phyloP scores from a whole-genome alignment of 495 filamentous ascomycete genomes.

The Hypoxylon rickii region DNA sequence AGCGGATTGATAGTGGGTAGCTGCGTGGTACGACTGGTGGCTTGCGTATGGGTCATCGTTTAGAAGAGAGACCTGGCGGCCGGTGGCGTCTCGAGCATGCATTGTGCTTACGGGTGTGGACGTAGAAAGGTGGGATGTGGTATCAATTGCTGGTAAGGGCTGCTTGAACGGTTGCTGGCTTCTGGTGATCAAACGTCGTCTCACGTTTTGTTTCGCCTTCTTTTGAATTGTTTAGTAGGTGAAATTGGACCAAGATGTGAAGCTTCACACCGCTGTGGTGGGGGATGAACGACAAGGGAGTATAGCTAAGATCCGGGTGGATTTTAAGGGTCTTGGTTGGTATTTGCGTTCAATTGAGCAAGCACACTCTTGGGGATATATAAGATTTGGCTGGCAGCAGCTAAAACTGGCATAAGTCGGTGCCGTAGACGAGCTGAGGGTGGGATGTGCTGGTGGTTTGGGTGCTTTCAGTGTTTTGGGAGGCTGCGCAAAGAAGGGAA shows the following conservation, averaged over 20 bases:
- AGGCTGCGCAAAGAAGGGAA: neutral
- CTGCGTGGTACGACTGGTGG: constrained; percentile 36
- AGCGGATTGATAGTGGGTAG: constrained; percentile 32
- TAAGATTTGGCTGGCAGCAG: constrained; percentile 18
- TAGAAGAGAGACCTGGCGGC: constrained; percentile 57
- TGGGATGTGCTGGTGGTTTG: too few species aligned
- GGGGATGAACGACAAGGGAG: constrained; percentile 5
- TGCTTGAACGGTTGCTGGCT: constrained; percentile 7
- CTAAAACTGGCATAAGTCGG: constrained; percentile 21
- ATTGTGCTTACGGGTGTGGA: constrained; percentile 38
- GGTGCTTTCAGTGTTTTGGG: too few species aligned
- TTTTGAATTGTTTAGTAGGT: too few species aligned
- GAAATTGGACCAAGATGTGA: too few species aligned
- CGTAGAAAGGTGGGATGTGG: constrained; percentile 3
- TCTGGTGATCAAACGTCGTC: constrained; percentile 11
- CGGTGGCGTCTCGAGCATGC: constrained; percentile 55
- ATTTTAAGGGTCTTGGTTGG: neutral
- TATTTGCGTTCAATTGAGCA: constrained; percentile 16
- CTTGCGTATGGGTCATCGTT: constrained; percentile 51
- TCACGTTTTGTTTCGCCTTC: too few species aligned
- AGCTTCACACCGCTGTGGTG: constrained; percentile 14
- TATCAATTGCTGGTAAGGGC: constrained; percentile 16
- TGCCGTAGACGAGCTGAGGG: constrained; percentile 11
- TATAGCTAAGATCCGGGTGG: neutral
- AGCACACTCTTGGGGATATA: constrained; percentile 16